Base-by-base conservation (phyloP, 2,329 filamentous ascomycete species). In the Lecanicillium sp. region DNA sequence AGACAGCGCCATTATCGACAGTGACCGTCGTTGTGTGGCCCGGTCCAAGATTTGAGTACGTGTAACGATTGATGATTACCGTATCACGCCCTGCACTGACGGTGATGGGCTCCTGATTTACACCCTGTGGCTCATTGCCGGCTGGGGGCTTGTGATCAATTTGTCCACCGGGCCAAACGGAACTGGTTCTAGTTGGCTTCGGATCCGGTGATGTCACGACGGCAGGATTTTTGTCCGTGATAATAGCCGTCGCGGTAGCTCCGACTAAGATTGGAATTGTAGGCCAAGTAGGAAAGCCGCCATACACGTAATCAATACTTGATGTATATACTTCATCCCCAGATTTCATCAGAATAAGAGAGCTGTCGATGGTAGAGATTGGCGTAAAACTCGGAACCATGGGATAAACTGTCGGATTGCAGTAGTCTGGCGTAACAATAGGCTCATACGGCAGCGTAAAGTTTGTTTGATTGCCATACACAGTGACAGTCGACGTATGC, bases 171-270 rank as follows among this genome's bases (percentile, higher is more conserved):
- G 15, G 3, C 7, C 39, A 29, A 12, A 22, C 22, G 9, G 13
- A 11, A 4, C 4, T 20, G 3, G 36, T 36, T 15, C 38, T 37
- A 12, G 31, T 33, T 17, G 34, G 43, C 22, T 17, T 19, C 7
- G 37, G 17, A 50, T 47, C 54, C 4, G 51, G 43, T 13, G 62
- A 53, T 3, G 62, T 57, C 1, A 73, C 61, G 13, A 74, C 68
- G 8, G 66, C 62, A 0, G 72, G 72, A 40, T 75, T 75, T 50
- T 74, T 75, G 49, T 74, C 71, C 3, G 71, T 74, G 3, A 70
- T 74, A 36, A 69, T 50, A 33, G 72, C 47, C 29, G 40, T 35
- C 10, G 17, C 3, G 10, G 9, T 7, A 19, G 11, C 20, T 6
- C 29, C 29, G n/a, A 25, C 22, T 11, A 25, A 7, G 10, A 34